Evolutionary conservation across 371 early-diverging fungal species (phyloP), one percentile per base, ranked within the genome.

Genomic region (Mortierella sp.): DNA sequence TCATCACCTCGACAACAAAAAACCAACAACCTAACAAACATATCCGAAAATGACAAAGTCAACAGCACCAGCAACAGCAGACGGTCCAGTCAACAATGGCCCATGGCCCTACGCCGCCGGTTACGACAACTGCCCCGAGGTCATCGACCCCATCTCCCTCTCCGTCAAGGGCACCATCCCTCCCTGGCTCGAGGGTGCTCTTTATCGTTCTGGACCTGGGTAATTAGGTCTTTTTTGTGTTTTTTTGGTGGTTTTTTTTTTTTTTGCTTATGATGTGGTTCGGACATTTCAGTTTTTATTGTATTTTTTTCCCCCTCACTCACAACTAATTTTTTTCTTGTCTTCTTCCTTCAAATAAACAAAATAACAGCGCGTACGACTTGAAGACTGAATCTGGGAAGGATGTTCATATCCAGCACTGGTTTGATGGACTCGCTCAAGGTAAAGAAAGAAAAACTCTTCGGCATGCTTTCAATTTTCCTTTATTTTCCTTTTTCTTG

Each of bases 391-490:
- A 75, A 58, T 80, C 84, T 31, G 92, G 92, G 31, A 91, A 91
- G 68, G 90, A 92, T 1, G 81, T 89, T 70, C 90, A 91, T 57
- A 90, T 93, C 48, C 88, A 89, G 44, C 94, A 94, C 77, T 92
- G 93, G 38, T 94, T 94, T 80, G 94, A 94, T 72, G 93, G 93
- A 0, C 88, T 93, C 54, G 91, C 92, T 19, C 92, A 92, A 88
- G 76, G 87, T 87, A 83, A 65, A 38, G 8, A 31, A 34, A 9
- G 19, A 9, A 8, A 26, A 55, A 31, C 31, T 3, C 21, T 0
- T 38, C 34, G 68, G 7, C 63, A 63, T 16, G 16, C 14, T 31
- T 31, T 26, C 45, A 9, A 47, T 47, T 10, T 47, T 9, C 13
- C 5, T 47, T 47, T 47, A 13, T 9, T 47, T 24, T 80, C 63